Evolutionary conservation across 495 filamentous ascomycete genomes (phyloP).

Genomic region (Hyaloscypha hepaticicola): DNA sequence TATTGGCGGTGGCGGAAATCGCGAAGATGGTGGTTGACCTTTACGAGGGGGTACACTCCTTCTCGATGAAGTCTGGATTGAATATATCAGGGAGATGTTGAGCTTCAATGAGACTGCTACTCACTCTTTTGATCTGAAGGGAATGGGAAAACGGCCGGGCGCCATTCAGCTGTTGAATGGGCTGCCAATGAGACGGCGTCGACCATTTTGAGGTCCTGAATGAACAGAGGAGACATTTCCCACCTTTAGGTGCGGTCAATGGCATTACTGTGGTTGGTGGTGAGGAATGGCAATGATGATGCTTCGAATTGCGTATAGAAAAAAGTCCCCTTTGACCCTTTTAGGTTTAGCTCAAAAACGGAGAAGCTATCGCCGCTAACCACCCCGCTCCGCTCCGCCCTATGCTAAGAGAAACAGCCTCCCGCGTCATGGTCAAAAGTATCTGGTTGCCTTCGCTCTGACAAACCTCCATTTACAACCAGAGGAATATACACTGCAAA

Average conservation of each 20-base stretch:
- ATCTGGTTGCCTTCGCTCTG: not conserved
- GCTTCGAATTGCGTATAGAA: not conserved
- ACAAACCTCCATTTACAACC: not conserved
- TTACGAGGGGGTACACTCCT: too few relatives aligned
- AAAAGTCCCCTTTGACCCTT: not conserved
- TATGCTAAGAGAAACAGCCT: not conserved
- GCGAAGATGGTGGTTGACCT: not conserved
- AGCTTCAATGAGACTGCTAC: too few relatives aligned
- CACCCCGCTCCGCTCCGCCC: not conserved
- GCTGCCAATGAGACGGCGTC: not conserved
- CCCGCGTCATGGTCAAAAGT: not conserved
- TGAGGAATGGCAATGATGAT: constrained; percentile 2
- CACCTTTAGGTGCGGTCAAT: constrained; percentile 13
- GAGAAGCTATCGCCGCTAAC: not conserved
- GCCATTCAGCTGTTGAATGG: not conserved
- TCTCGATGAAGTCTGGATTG: not conserved
- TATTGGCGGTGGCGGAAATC: not conserved
- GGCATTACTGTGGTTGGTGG: constrained; percentile 20
- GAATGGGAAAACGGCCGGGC: not conserved
- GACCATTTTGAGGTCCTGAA: constrained; percentile 21
- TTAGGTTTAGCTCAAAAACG: not conserved
- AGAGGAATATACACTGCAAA: not conserved
- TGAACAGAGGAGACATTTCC: constrained; percentile 28
- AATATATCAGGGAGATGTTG: not conserved
- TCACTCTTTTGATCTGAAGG: not conserved